A percentile compares a stretch with the other conserved stretches of the same genome.
phyloP scores from a whole-genome alignment of 768 basidiomycete genomes.

The Termitomyces eurrhizus region DNA sequence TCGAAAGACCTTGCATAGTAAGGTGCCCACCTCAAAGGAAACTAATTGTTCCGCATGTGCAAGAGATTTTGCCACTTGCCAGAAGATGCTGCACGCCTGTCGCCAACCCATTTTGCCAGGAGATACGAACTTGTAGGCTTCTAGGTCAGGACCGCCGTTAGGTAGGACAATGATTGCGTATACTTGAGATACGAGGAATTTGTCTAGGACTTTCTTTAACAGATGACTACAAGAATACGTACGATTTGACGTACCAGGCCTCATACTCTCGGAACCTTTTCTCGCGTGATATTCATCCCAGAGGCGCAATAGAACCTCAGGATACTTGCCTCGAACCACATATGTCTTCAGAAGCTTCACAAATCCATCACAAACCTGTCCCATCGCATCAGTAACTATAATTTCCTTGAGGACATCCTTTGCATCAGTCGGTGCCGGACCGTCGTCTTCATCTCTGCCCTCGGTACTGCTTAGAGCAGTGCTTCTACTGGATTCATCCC shows the following conservation, averaged over 20 bases:
- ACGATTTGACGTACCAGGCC: slow-evolving; percentile 59
- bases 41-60: slow-evolving; percentile 76
- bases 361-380: slow-evolving; percentile 73
- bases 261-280: slow-evolving; percentile 79
- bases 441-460: slow-evolving; percentile 37
- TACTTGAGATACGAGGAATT: slow-evolving; percentile 68
- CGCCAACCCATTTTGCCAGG: slow-evolving; percentile 66
- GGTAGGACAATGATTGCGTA: slow-evolving; percentile 90
- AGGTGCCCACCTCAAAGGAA: slow-evolving; percentile 74
- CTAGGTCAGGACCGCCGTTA: slow-evolving; percentile 89
- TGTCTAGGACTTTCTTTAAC: slow-evolving; percentile 42
- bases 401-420: slow-evolving; percentile 80
- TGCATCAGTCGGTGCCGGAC: slow-evolving; percentile 68
- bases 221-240: background rate
- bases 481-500: slow-evolving; percentile 39
- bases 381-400: slow-evolving; percentile 72
- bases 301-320: slow-evolving; percentile 65
- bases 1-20: background rate
- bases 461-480: slow-evolving; percentile 9
- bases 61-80: slow-evolving; percentile 81
- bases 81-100: slow-evolving; percentile 86
- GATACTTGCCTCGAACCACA: slow-evolving; percentile 84
- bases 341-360: slow-evolving; percentile 79
- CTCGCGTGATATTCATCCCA: slow-evolving; percentile 83
- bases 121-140: slow-evolving; percentile 69